Conservation (phyloP, 768 basidiomycete species). For the Leccinum ochraceum region DNA sequence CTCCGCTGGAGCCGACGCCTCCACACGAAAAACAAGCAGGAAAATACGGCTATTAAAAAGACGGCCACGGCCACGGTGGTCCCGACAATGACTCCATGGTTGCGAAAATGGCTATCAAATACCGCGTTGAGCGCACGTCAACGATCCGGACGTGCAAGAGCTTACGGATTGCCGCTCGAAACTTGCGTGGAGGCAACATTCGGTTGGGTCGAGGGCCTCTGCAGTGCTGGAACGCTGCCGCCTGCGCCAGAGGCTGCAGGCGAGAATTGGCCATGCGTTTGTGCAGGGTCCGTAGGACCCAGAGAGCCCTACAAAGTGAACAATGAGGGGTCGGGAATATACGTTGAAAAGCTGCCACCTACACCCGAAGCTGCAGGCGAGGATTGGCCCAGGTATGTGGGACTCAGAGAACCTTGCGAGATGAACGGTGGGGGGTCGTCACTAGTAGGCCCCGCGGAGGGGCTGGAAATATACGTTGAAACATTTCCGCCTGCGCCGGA, state of each 20-base stretch:
- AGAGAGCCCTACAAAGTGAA: neutral
- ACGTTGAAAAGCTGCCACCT: too few relatives aligned
- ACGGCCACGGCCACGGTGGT: conserved; percentile 70
- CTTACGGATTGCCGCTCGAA: conserved; percentile 27
- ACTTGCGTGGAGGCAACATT: conserved; percentile 50
- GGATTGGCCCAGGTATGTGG: too few relatives aligned
- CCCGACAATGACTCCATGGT: conserved; percentile 69
- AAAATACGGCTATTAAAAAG: conserved; percentile 44
- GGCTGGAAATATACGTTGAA: too few relatives aligned
- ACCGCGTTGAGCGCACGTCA: neutral
- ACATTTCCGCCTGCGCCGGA: too few relatives aligned
- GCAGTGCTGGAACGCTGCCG: conserved; percentile 36
- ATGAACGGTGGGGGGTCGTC: too few relatives aligned
- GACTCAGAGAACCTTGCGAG: too few relatives aligned
- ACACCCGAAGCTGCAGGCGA: too few relatives aligned
- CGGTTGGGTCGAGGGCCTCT: conserved; percentile 48
- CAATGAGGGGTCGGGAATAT: too few relatives aligned
- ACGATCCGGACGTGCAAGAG: conserved; percentile 1
- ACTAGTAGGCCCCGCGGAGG: too few relatives aligned
- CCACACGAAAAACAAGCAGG: conserved; percentile 41
- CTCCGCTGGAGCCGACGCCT: conserved; percentile 42
- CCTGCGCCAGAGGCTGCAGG: conserved; percentile 34
- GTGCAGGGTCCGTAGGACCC: conserved; percentile 17
- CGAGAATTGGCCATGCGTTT: conserved; percentile 43
- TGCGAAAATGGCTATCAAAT: conserved; percentile 56